These are phyloP conservation scores for Xanthoconium stramineum DNA, from an alignment of 768 basidiomycete species.

Conservation along the genomic window DNA sequence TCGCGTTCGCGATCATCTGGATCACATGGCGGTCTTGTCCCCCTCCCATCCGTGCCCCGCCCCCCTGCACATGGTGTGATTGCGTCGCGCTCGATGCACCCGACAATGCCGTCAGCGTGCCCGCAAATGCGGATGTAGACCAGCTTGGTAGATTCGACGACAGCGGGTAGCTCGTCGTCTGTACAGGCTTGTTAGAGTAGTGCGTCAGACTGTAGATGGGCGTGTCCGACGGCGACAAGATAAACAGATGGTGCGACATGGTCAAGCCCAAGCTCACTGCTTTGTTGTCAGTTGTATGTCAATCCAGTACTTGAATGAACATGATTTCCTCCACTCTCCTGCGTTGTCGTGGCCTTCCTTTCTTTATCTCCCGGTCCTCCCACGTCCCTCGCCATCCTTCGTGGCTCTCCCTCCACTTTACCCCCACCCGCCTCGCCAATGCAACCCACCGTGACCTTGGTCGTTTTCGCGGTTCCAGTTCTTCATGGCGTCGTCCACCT, in stretches of 20 bases:
- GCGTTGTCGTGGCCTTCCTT: constrained; percentile 4
- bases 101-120: constrained; percentile 81
- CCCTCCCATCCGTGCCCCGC: constrained; percentile 65
- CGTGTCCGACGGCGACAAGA: constrained; percentile 83
- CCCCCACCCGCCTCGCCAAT: constrained; percentile 9
- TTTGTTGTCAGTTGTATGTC: constrained; percentile 13
- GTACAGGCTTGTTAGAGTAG: constrained; percentile 70
- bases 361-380: not conserved
- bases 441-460: constrained; percentile 24
- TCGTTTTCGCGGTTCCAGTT: constrained; percentile 7
- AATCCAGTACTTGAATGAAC: not conserved
- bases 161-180: constrained; percentile 59
- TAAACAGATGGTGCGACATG: constrained; percentile 87
- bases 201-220: constrained; percentile 83
- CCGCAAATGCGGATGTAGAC: constrained; percentile 90
- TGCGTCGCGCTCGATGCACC: constrained; percentile 78
- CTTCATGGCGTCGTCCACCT: constrained; percentile 29
- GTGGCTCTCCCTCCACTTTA: constrained; percentile 13
- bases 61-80: constrained; percentile 56
- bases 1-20: constrained; percentile 98
- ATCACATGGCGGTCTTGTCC: constrained; percentile 91
- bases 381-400: not conserved
- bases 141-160: constrained; percentile 83
- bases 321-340: constrained; percentile 1
- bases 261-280: constrained; percentile 1